These are phyloP conservation scores for Alnus glutinosa DNA, from an alignment of 306 rosid genomes.

Conservation along the genomic window DNA sequence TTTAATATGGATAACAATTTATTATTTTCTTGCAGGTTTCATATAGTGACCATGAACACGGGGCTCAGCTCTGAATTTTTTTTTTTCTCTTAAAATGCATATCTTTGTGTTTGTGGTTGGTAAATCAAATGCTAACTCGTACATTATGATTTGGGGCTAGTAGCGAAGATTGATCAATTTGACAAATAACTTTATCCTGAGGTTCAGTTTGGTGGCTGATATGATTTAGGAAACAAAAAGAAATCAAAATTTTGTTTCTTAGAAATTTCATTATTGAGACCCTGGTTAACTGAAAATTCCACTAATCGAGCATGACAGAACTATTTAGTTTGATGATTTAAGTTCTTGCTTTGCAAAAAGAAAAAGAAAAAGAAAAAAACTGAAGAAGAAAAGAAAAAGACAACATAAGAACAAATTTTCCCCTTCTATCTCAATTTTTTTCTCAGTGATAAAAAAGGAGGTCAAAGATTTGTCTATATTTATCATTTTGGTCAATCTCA, in stretches of 20 bases:
- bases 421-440: not conserved
- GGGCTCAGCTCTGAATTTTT: not conserved
- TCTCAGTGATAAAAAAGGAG: not conserved
- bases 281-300: not conserved
- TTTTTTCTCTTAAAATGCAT: not conserved
- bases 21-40: not conserved
- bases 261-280: not conserved
- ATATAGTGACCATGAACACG: not conserved
- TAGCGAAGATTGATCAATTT: not conserved
- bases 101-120: not conserved
- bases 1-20: not conserved
- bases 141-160: not conserved
- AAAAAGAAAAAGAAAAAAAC: not conserved
- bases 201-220: not conserved
- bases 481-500: not conserved
- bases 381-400: not conserved
- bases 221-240: not conserved
- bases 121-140: not conserved
- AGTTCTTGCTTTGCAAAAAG: not conserved
- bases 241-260: not conserved
- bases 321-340: not conserved
- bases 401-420: not conserved
- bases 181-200: not conserved
- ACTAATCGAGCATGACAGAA: not conserved
- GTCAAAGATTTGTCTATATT: not conserved